A percentile compares a stretch with the other conserved stretches of the same genome.
Evolutionary conservation across 108 stramenopile genomes (phyloP).

Genomic region (Hondaea fermentalgiana): DNA sequence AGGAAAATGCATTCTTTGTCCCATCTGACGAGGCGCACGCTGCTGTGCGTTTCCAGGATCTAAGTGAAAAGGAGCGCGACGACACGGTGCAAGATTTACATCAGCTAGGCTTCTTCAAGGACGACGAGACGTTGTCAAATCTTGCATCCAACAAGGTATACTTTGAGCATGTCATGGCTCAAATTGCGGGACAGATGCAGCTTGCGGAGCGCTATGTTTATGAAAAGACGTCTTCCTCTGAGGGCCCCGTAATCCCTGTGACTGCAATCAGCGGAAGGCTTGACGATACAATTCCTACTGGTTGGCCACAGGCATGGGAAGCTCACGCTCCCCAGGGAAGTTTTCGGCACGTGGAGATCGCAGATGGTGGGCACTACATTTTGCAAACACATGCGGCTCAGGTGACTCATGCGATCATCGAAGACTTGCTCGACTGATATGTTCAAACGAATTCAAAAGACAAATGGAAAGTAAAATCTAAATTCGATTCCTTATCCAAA

Average conservation of each 20-base stretch:
- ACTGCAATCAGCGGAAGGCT: neutral
- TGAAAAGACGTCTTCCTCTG: neutral
- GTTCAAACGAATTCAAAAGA: no score
- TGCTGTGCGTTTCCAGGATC: neutral
- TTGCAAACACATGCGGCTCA: neutral
- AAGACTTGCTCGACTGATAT: neutral
- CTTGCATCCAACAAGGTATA: neutral
- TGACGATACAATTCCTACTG: neutral
- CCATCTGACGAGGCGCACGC: neutral
- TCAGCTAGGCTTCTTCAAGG: neutral
- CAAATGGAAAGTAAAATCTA: no score
- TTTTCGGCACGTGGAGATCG: neutral
- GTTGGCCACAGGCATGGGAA: neutral
- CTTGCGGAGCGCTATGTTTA: neutral
- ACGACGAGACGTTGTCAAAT: neutral
- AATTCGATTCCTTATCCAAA: no score
- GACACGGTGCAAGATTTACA: neutral
- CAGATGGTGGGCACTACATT: slow-evolving; percentile 1
- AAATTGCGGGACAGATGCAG: slow-evolving; percentile 6
- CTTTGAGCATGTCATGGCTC: slow-evolving; percentile 10
- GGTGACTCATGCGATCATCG: neutral
- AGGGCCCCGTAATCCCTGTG: neutral
- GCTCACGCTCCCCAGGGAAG: neutral
- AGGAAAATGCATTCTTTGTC: neutral
- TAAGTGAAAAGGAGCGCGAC: neutral